Evolutionary conservation across 768 basidiomycete genomes (phyloP).

Genomic region (Hortiboletus campestris): DNA sequence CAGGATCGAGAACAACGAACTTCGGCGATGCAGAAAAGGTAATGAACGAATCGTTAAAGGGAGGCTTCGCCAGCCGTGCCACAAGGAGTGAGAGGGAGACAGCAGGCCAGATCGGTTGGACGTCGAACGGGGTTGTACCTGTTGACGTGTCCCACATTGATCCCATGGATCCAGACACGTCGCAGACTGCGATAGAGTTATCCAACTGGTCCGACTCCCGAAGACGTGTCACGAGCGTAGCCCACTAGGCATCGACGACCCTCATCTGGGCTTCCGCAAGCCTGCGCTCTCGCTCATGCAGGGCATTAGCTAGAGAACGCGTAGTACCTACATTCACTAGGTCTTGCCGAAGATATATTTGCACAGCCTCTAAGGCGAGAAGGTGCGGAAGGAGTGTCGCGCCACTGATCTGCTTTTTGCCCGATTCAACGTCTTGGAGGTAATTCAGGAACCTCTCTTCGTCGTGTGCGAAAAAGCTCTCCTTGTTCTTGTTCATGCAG

Average conservation of each 20-base stretch:
- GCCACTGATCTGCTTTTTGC: conserved; percentile 57
- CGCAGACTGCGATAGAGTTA: conserved; percentile 65
- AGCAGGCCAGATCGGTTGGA: conserved; percentile 56
- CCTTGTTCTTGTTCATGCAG: conserved; percentile 60
- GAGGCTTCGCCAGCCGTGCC: conserved; percentile 58
- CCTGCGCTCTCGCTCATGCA: conserved; percentile 29
- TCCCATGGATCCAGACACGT: conserved; percentile 77
- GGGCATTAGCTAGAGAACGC: conserved; percentile 4
- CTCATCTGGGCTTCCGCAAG: conserved; percentile 37
- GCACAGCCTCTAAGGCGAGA: conserved; percentile 43
- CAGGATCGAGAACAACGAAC: conserved; percentile 49
- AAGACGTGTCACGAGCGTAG: conserved; percentile 50
- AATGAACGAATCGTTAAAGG: conserved; percentile 66
- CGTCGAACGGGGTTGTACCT: conserved; percentile 9
- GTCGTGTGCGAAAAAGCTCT: conserved; percentile 57
- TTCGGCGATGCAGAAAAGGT: conserved; percentile 57
- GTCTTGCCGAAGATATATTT: background rate
- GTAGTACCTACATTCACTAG: background rate
- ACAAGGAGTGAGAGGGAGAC: conserved; percentile 66
- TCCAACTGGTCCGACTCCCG: conserved; percentile 56
- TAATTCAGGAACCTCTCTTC: conserved; percentile 56
- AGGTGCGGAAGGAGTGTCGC: conserved; percentile 68
- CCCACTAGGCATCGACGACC: conserved; percentile 68
- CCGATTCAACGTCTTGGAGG: conserved; percentile 53
- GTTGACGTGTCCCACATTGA: background rate